Evolutionary conservation across 1,284 basidiomycete species (phyloP), one percentile per base, ranked within the genome.

Genomic region (Cryptococcus amylolentus): DNA sequence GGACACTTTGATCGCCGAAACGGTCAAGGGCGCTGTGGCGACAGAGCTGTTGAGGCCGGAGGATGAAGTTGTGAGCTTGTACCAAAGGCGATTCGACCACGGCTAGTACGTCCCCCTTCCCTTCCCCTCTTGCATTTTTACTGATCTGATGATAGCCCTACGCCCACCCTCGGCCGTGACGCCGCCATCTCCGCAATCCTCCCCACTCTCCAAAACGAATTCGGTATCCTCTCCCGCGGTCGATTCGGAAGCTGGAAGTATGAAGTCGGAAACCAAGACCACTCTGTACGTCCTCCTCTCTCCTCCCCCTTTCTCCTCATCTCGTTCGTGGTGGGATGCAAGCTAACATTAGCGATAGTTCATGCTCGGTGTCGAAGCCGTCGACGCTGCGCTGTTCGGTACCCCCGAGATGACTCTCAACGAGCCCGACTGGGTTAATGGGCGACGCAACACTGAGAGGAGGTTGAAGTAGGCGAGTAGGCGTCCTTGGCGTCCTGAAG

Each of bases 181-280:
- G 76, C 70, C 14, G 80, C 80, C 42, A 66, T 82, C 40, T 71
- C 72, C 28, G 61, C 70, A 27, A 75, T 81, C 60, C 71, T 81
- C 37, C 81, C 81, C 2, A 69, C 67, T 23, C 67, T 82, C 39
- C 67, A 72, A 58, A 76, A 80, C 52, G 69, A 61, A 16, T 66
- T 72, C 49, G 70, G 70, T 50, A 80, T 82, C 53, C 75, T 76
- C 66, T 78, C 76, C 18, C 75, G 81, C 51, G 81, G 81, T 40
- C 73, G 81, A 49, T 82, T 82, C 65, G 81, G 81, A n/a, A 79
- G 77, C 45, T 82, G 81, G 79, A 79, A 79, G 66, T 81, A 80
- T 68, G 79, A 80, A 67, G 77, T 79, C 9, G 80, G 80, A 1
- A 81, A 81, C 65, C 80, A 81, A 66, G 80, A 81, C 63, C 80